Evolutionary conservation across 306 rosid species (phyloP), one percentile per base, ranked within the genome.

Genomic region (Glycine latifolia): DNA sequence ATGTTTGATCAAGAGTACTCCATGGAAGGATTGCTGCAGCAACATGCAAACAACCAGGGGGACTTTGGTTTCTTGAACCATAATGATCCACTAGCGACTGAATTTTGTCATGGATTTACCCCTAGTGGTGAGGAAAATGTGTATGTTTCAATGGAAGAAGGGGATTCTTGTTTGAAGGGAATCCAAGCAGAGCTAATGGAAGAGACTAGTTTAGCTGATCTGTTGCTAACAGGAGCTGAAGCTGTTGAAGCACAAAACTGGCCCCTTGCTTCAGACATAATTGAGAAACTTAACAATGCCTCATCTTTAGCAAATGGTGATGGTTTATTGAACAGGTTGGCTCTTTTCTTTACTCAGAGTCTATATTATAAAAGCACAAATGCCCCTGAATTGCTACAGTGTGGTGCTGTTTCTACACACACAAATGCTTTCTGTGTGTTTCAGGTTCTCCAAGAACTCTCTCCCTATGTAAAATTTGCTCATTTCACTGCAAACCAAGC

Each of bases 401-500:
- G 73, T 60, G 72, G 73, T 13, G 62, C 80, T 71, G 65, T 80
- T 81, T 49, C 83, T 14, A 31, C 82, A 58, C 85, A 77, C 43
- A 72, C 35, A 75, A 75, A 60, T 52, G 14, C 86, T 49, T 83
- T 83, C 74, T 83, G 83, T 74, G 82, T 86, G 46, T 83, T 86
- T 80, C 91, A 87, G 77, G 84, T 88, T 74, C 86, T 91, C 33
- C 96, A 88, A 15, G 92, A 91, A 67, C 90, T 89, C 67, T 88
- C 90, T 53, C 96, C 96, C 41, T 89, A 85, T 47, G 80, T 88
- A 4, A 91, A 91, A 73, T 91, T 88, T 75, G 90, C 91, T 15
- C 96, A 91, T 67, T 91, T 91, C 88, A 89, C 89, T 0, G 96
- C 96, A 16, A 91, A 89, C 77, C 96, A 91, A 85, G 96, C 96